Percentiles rank a stretch among this genome's conserved stretches.
Conservation (phyloP, 164 flowering plant species). For the Buxus sempervirens region DNA sequence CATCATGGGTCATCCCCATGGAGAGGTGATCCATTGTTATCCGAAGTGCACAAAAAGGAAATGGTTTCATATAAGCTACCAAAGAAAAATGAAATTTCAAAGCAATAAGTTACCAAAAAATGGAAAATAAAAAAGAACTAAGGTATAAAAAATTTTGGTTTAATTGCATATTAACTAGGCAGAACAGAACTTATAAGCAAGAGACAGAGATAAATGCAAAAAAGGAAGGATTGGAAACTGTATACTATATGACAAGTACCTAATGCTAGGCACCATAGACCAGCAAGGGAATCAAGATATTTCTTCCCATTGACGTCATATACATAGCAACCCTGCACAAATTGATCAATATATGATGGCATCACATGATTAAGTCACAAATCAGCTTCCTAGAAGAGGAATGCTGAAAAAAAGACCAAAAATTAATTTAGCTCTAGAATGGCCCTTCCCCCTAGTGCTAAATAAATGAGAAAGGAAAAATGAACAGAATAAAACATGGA, state of each 20-base stretch:
- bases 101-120: background rate
- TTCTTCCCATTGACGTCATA: constrained; percentile 78
- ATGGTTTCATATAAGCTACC: too few relatives aligned
- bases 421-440: background rate
- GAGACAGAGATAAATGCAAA: background rate
- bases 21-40: too few relatives aligned
- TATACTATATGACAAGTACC: constrained; percentile 36
- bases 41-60: too few relatives aligned
- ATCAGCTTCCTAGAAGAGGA: background rate
- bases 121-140: background rate
- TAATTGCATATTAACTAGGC: too few relatives aligned
- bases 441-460: background rate
- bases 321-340: constrained; percentile 73
- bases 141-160: background rate
- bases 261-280: constrained; percentile 92
- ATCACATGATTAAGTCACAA: constrained; percentile 1
- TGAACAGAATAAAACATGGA: background rate
- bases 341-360: constrained; percentile 4
- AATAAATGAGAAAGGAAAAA: background rate
- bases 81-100: too few relatives aligned
- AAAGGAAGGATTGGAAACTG: background rate
- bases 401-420: background rate
- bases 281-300: constrained; percentile 95
- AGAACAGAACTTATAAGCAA: background rate
- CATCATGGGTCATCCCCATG: too few relatives aligned